Evolutionary conservation across 2,329 filamentous ascomycete genomes (phyloP), one percentile per base, ranked within the genome.

Genomic region (Dryadomyces quercus-mongolicae): DNA sequence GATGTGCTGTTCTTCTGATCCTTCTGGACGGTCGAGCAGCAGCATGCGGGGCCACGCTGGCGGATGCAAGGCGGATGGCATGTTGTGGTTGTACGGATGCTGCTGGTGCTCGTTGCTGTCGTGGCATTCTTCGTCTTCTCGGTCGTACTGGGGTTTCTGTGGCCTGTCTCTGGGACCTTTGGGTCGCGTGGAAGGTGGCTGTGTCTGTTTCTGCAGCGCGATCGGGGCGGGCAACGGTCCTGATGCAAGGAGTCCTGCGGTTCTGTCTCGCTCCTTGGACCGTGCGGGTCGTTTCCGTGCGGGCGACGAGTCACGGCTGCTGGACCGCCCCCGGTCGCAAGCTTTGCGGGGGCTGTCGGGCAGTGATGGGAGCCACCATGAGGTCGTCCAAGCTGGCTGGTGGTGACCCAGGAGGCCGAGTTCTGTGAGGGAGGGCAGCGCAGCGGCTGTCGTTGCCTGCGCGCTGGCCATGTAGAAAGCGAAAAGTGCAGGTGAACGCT

Each of bases 371-470:
- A 48, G 18, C 55, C 55, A 57, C 55, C 55, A 55, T 2, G 53
- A 40, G 3, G 36, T 31, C n/a, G 54, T 52, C 40, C 49, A 49
- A 10, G 48, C 42, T 40, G 36, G 52, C 13, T 42, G 49, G 18
- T 46, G 40, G 36, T 54, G 57, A 22, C 42, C 20, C 3, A 58
- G 49, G 2, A 58, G 54, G n/a, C 57, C 57, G 15, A 58, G 57
- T 20, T 58, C 57, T 0, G 53, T 51, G 15, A 58, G 46, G 7
- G 57, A 58, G 21, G 57, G 57, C 22, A 58, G 44, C 8, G 44
- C 25, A 5, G 45, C 36, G 9, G 42, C 25, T 6, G 50, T 31
- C 36, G 36, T 40, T 4, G 36, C 36, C 36, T 40, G 36, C 36
- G 36, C 36, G 10, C 10, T 40, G 8, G n/a, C n/a, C 16, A n/a